A percentile compares a stretch with the other conserved stretches of the same genome.
Conservation (phyloP, 2,329 filamentous ascomycete species). For the Blumeriella jaapii region DNA sequence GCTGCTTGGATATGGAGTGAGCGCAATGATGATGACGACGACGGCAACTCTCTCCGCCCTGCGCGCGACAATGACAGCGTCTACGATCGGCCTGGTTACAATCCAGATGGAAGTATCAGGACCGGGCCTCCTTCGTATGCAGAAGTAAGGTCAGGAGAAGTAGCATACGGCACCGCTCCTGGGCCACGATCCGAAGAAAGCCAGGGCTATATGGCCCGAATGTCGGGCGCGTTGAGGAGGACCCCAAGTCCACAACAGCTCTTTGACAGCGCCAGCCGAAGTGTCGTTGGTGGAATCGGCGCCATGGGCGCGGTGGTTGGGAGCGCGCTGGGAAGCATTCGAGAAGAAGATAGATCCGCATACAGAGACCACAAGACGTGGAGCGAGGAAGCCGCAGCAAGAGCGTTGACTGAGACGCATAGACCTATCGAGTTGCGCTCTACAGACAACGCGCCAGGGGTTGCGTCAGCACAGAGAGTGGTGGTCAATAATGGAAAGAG, state of each 20-base stretch:
- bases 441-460: constrained; percentile 12
- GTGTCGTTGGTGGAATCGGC: constrained; percentile 68
- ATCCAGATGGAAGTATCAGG: constrained; percentile 24
- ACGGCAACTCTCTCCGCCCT: constrained; percentile 41
- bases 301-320: constrained; percentile 75
- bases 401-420: constrained; percentile 34
- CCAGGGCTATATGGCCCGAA: constrained; percentile 57
- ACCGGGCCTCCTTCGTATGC: constrained; percentile 31
- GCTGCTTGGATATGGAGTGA: constrained; percentile 94
- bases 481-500: constrained; percentile 30
- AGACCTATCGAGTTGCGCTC: constrained; percentile 20
- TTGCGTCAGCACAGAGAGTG: constrained; percentile 22
- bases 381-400: constrained; percentile 78
- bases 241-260: constrained; percentile 83
- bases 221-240: constrained; percentile 70
- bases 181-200: constrained; percentile 33
- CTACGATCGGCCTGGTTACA: constrained; percentile 24
- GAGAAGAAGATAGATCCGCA: constrained; percentile 70
- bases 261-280: constrained; percentile 71
- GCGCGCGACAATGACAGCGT: constrained; percentile 33
- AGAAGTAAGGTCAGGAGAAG: constrained; percentile 29
- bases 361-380: constrained; percentile 82
- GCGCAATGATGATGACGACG: constrained; percentile 52
- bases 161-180: constrained; percentile 32
- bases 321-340: constrained; percentile 69